Conservation (phyloP, 495 filamentous ascomycete genomes). For the Pyrenula aspistea region DNA sequence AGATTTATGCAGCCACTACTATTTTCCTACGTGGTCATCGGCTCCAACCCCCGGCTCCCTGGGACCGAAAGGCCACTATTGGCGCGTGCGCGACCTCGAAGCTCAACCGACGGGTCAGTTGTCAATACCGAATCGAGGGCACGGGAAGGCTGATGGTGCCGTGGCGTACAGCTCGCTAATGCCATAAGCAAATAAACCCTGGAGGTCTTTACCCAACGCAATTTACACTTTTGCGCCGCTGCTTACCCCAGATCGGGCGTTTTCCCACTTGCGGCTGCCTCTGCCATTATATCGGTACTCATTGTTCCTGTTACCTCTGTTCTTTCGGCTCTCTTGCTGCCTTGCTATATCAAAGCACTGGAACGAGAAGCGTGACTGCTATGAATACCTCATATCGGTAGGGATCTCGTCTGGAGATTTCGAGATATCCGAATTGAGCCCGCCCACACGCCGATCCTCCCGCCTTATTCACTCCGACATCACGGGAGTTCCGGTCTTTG, state of each 20-base stretch:
- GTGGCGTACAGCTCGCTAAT: neutral
- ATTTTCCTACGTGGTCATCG: neutral
- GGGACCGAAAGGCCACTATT: neutral
- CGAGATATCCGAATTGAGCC: neutral
- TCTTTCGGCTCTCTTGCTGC: neutral
- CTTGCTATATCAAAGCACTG: neutral
- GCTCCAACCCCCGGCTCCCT: neutral
- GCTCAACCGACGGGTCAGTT: neutral
- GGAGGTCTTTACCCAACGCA: neutral
- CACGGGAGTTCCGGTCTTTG: no score
- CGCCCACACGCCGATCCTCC: no score
- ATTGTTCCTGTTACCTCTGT: neutral
- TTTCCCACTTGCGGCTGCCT: neutral
- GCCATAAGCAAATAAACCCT: no score
- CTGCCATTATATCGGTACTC: neutral
- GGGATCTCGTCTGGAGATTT: neutral
- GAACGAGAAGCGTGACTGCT: neutral
- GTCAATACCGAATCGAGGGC: neutral
- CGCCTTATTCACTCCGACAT: no score
- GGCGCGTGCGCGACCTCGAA: neutral
- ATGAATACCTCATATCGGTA: neutral
- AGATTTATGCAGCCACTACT: neutral
- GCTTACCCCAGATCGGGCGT: neutral
- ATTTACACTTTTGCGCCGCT: neutral
- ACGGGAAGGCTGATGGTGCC: neutral